Evolutionary conservation across 2,329 filamentous ascomycete species (phyloP).

Genomic region (Cytospora chrysosperma): DNA sequence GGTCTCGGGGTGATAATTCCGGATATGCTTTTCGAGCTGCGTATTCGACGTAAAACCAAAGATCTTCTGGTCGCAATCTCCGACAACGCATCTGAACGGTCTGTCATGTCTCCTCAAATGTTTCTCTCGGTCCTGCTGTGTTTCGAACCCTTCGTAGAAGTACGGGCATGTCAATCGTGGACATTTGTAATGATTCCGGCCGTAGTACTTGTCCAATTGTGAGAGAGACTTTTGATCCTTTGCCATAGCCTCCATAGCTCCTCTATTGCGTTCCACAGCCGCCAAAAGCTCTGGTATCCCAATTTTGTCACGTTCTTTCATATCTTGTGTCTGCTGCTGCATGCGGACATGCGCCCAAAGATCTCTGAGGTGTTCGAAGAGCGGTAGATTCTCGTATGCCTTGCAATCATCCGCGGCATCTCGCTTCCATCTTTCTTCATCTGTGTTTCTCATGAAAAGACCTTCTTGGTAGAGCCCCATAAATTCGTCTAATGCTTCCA

Average conservation of each 20-base stretch:
- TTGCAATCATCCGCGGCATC: neutral
- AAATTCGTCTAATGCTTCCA: neutral
- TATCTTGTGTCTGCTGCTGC: neutral
- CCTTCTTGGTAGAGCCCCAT: neutral
- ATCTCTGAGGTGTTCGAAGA: neutral
- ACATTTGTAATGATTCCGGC: neutral
- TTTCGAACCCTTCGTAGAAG: neutral
- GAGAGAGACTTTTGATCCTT: neutral
- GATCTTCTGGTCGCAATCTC: neutral
- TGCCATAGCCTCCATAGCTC: neutral
- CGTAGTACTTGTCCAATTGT: neutral
- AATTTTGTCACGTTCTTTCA: neutral
- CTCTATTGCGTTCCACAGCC: neutral
- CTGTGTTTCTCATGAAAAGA: neutral
- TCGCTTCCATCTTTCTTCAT: neutral
- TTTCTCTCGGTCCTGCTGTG: neutral
- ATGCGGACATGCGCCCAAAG: neutral
- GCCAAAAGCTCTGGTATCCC: neutral
- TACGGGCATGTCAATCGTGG: neutral
- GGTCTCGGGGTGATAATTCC: neutral
- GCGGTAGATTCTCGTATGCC: neutral
- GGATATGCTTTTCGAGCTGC: neutral
- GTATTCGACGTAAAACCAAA: neutral
- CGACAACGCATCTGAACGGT: neutral
- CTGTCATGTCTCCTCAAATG: neutral